phyloP scores from a whole-genome alignment of 768 basidiomycete genomes.

The Rhodotorula sphaerocarpa region DNA sequence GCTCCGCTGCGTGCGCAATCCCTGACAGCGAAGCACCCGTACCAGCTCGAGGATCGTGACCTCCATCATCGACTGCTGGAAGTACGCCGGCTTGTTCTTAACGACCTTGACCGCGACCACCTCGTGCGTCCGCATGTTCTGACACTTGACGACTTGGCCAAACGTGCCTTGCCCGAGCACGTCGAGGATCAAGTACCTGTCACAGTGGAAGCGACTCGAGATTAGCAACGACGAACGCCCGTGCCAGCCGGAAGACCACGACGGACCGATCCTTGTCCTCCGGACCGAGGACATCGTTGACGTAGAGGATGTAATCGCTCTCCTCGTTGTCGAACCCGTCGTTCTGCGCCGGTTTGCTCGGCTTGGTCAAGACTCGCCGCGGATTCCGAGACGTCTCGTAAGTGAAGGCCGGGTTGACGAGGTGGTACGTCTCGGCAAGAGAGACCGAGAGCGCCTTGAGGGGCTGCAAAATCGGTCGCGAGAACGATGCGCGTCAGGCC shows the following conservation, averaged over 20 bases:
- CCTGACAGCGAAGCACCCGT: constrained; percentile 39
- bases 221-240: neutral
- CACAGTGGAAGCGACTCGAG: constrained; percentile 10
- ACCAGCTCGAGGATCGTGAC: constrained; percentile 95
- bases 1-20: neutral
- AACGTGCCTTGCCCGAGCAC: constrained; percentile 98
- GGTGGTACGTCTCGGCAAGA: constrained; percentile 80
- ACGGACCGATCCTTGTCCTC: constrained; percentile 92
- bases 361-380: constrained; percentile 91
- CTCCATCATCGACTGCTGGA: constrained; percentile 99
- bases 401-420: constrained; percentile 88
- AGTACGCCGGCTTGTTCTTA: constrained; percentile 99
- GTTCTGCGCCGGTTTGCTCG: constrained; percentile 88
- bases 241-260: too few species aligned
- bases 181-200: constrained; percentile 90
- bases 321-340: constrained; percentile 98
- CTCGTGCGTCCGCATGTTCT: constrained; percentile 98
- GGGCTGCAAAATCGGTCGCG: constrained; percentile 44
- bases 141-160: constrained; percentile 98
- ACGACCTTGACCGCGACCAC: constrained; percentile 98
- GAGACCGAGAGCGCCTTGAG: constrained; percentile 69
- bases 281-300: constrained; percentile 91
- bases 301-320: constrained; percentile 97
- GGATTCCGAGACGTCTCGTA: constrained; percentile 95
- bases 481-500: neutral